phyloP scores from a whole-genome alignment of 2,329 filamentous ascomycete genomes.

The Cercospora citrullina region DNA sequence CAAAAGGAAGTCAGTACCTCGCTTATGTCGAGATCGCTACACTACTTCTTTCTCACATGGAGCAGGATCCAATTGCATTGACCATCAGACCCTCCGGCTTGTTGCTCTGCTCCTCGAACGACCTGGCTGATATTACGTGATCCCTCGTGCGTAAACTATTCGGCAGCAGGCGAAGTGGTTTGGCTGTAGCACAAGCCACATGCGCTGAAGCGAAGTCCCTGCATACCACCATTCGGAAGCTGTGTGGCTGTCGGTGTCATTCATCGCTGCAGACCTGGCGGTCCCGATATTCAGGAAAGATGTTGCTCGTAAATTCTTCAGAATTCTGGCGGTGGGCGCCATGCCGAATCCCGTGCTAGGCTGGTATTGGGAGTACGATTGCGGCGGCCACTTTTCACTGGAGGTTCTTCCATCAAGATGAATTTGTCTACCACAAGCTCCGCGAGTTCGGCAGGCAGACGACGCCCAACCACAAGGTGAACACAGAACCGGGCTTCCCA shows the following conservation, averaged over 20 bases:
- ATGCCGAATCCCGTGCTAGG: background rate
- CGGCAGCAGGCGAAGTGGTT: background rate
- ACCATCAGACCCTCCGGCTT: background rate
- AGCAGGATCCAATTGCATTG: background rate
- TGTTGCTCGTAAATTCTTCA: background rate
- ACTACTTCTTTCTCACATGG: background rate
- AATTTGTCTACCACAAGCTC: background rate
- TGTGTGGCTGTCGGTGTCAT: background rate
- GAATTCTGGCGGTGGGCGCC: background rate
- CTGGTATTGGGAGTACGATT: background rate
- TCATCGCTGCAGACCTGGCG: background rate
- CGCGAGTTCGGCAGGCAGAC: background rate
- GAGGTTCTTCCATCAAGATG: background rate
- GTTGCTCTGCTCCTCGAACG: background rate
- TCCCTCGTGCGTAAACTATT: background rate
- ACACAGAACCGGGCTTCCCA: background rate
- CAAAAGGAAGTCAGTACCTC: background rate
- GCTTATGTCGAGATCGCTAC: background rate
- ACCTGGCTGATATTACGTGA: background rate
- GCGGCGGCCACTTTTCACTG: background rate
- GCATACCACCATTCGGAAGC: background rate
- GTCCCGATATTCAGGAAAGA: too few species aligned
- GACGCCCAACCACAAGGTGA: background rate
- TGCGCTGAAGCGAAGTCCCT: background rate
- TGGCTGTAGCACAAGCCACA: background rate